Base-by-base conservation (phyloP, 129 eudicot species). In the Saussurea involucrata region DNA sequence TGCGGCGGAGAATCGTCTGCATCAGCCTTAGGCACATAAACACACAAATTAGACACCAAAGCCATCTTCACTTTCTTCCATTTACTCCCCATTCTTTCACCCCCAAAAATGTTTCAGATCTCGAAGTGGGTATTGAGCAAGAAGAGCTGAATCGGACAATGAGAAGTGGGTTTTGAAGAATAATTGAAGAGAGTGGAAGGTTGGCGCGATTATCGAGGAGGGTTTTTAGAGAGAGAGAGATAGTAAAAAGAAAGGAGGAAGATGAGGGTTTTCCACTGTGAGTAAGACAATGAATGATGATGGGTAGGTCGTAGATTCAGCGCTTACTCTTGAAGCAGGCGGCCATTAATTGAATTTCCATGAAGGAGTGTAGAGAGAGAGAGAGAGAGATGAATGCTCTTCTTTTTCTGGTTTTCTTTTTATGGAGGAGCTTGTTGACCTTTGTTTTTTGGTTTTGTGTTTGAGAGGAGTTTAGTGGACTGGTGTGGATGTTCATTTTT, bases 41-140 rank as follows among this genome's bases (percentile, higher is more conserved):
- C 87, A 81, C 97, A 90, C 32, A 92, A 83, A 76, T 90, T 92
- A 66, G 89, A 71, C 33, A 89, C 97, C n/a, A 92, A 83, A 20
- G 93, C 96, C 68, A 82, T 70, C 85, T 92, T 92, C 8, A 82
- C 88, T 80, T 88, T 92, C 84, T 79, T 84, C 97, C 97, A 92
- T 81, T 92, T 92, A 73, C 93, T 92, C 55, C 87, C 92, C 96
- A 88, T 88, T 71, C 12, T 74, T 24, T 63, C 8, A 27, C 8
- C 5, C 42, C 31, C 20, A 34, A 79, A 70, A 11, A 78, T 5
- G 1, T 12, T 11, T 58, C 6, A 78, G 83, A 72, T 78, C 80
- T 78, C 42, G 83, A 67, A 24, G 57, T 65, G 76, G 75, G 60
- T 75, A 63, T 74, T 69, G 66, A 25, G 63, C 68, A 46, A 55